These are phyloP conservation scores for Arctium minus DNA, from an alignment of 129 eudicot genomes.

Conservation along the genomic window DNA sequence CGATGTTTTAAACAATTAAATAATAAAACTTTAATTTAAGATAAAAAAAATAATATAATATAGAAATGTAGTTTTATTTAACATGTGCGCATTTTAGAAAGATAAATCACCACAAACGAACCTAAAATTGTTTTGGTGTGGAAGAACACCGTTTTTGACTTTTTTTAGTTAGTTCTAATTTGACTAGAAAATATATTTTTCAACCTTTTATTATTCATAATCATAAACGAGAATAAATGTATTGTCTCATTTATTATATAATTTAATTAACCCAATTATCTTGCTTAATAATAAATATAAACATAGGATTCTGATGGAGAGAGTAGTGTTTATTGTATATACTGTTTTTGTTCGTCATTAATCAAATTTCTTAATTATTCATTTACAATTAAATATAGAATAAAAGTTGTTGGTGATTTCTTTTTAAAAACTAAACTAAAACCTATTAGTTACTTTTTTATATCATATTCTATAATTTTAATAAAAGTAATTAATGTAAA, in stretches of 20 bases:
- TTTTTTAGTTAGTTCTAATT: neutral
- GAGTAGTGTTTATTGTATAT: neutral
- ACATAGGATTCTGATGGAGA: neutral
- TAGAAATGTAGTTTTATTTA: neutral
- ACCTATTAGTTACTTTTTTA: too few relatives aligned
- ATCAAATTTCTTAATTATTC: neutral
- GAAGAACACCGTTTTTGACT: conserved; percentile 19
- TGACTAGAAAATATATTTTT: neutral
- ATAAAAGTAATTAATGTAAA: too few relatives aligned
- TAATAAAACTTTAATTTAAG: neutral
- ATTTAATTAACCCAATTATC: neutral
- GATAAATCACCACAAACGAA: neutral
- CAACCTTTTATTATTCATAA: neutral
- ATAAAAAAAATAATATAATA: neutral
- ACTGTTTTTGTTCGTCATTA: neutral
- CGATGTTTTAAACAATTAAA: neutral
- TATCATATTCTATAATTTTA: too few relatives aligned
- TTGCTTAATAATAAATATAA: neutral
- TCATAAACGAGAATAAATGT: neutral
- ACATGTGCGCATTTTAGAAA: conserved; percentile 9
- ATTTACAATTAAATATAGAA: neutral
- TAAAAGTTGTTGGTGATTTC: neutral
- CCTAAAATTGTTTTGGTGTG: conserved; percentile 15
- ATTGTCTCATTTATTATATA: neutral
- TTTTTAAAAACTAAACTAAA: too few relatives aligned